Percentiles rank a stretch among this genome's conserved stretches.
These are phyloP conservation scores for Candida ponderosae DNA, from an alignment of 805 yeast species.

Conservation along the genomic window DNA sequence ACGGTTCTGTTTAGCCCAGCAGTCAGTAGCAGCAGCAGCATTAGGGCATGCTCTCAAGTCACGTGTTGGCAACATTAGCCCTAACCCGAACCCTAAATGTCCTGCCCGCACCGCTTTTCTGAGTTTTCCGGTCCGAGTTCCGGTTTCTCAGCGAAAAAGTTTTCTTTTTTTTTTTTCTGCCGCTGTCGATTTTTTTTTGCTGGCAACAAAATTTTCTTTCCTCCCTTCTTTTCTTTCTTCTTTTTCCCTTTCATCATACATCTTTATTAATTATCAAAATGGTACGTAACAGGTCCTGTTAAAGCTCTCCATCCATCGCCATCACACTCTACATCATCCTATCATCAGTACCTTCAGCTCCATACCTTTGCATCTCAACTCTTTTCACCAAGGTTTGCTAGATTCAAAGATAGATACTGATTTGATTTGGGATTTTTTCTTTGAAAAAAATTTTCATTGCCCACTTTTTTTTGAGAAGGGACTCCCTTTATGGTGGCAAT, in stretches of 20 bases:
- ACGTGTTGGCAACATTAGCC: background rate
- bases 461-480: too few relatives aligned
- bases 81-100: background rate
- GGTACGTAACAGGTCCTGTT: background rate
- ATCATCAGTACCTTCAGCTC: too few relatives aligned
- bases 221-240: constrained; percentile 1
- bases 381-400: too few relatives aligned
- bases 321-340: too few relatives aligned
- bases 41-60: background rate
- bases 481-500: too few relatives aligned
- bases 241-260: background rate
- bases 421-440: too few relatives aligned
- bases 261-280: too few relatives aligned
- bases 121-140: background rate
- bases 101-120: background rate
- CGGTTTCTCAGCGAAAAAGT: background rate
- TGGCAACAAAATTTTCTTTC: background rate
- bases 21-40: background rate
- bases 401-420: too few relatives aligned
- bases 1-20: background rate
- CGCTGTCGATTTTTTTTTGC: background rate
- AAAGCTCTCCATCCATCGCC: background rate
- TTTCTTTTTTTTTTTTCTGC: background rate
- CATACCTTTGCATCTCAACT: too few relatives aligned
- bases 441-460: too few relatives aligned